Evolutionary conservation across 371 early-diverging fungal species (phyloP), one percentile per base, ranked within the genome.

Genomic region (Syncephalastrum monosporum): DNA sequence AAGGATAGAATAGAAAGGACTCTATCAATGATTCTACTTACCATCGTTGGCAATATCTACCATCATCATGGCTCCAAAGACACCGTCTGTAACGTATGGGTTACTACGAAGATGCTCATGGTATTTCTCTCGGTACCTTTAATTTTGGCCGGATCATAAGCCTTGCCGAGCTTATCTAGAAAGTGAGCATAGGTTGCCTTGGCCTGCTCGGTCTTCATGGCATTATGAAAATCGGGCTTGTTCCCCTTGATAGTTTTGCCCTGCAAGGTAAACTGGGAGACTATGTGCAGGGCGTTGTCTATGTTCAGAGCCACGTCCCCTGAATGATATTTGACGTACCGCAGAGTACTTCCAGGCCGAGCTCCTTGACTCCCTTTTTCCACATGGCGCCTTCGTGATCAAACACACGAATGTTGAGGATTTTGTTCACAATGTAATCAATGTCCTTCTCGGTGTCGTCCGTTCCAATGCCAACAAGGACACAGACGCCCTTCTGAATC

Each of bases 161-260:
- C 75, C 42, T 75, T 63, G n/a, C 84, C 81, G 51, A 96, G 52
- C 47, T 85, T 83, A 21, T 67, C 67, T 44, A 96, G 67, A 57
- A 96, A 93, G 24, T 71, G 64, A 10, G 80, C 68, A 68, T 94
- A 96, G 69, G 91, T 80, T 8, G 72, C 77, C 27, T 77, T 82
- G n/a, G 92, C 85, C 5, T 65, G 53, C 0, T 71, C 80, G 0
- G 86, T 72, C 55, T 87, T 87, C 94, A 94, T 94, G 13, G 94
- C 89, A 27, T 74, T 55, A 60, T 93, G 94, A 60, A 96, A 96
- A 68, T 93, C 94, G 7, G 94, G 96, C 61, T 95, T 95, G 47
- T 83, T 85, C 13, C 91, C 92, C 71, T 93, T 92, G 29, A 72
- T 61, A 10, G 86, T 82, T 41, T 81, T 72, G 15, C 82, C 93